A percentile compares a stretch with the other conserved stretches of the same genome.
These are phyloP conservation scores for Pichia sp. DNA, from an alignment of 1,139 yeast genomes.

Conservation along the genomic window DNA sequence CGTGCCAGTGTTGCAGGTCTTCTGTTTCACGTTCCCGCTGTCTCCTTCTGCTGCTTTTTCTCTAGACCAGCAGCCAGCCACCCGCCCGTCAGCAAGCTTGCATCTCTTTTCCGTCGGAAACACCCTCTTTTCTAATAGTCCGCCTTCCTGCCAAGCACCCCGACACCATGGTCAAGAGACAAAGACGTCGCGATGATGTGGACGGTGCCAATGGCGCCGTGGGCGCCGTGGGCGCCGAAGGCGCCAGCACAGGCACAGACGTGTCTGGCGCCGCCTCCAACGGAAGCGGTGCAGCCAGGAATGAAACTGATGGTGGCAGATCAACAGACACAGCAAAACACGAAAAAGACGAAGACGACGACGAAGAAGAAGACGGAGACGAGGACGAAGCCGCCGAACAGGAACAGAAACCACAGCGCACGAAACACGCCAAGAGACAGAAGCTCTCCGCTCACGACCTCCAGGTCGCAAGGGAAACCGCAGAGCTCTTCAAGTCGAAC, in stretches of 20 bases:
- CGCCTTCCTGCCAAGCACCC: background rate
- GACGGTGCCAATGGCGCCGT: background rate
- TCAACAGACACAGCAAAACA: too few relatives aligned
- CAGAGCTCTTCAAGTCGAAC: constrained; percentile 88
- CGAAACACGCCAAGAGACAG: constrained; percentile 13
- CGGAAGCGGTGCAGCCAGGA: too few relatives aligned
- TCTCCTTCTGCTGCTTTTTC: too few relatives aligned
- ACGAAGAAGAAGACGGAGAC: background rate
- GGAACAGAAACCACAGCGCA: constrained; percentile 11
- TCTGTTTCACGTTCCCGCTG: background rate
- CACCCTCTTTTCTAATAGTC: background rate
- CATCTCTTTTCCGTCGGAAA: background rate
- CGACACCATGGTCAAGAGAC: constrained; percentile 4
- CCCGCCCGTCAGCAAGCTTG: background rate
- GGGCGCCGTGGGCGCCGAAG: too few relatives aligned
- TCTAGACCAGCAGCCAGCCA: background rate
- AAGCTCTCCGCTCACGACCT: constrained; percentile 69
- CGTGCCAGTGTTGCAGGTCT: too few relatives aligned
- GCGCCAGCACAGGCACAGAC: background rate
- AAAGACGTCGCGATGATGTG: constrained; percentile 2
- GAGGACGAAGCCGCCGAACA: background rate
- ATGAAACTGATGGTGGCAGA: too few relatives aligned
- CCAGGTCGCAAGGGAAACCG: constrained; percentile 88
- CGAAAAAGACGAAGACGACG: background rate
- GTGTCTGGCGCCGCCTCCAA: background rate